Conservation (phyloP, 1,284 basidiomycete genomes). For the Cutaneotrichosporon spelunceum region DNA sequence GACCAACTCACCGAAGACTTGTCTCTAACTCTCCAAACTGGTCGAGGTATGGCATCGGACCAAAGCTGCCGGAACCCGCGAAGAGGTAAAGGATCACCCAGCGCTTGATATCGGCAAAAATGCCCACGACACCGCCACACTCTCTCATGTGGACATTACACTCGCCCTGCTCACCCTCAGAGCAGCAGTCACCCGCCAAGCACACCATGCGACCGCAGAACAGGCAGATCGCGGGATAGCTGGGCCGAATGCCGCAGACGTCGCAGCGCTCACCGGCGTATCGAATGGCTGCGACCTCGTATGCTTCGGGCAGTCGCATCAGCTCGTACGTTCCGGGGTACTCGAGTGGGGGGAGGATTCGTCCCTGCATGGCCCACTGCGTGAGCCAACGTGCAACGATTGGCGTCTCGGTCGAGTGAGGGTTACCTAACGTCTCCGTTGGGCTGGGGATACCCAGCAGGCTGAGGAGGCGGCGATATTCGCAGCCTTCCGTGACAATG, state of each 20-base stretch:
- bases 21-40: conserved; percentile 91
- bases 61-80: conserved; percentile 81
- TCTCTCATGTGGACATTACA: conserved; percentile 94
- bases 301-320: conserved; percentile 70
- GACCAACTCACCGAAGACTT: conserved; percentile 70
- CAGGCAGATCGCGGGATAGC: conserved; percentile 85
- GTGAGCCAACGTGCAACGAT: conserved; percentile 49
- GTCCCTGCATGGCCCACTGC: conserved; percentile 47
- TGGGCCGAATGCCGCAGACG: conserved; percentile 74
- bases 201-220: conserved; percentile 86
- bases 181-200: conserved; percentile 89
- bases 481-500: conserved; percentile 53
- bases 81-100: conserved; percentile 92
- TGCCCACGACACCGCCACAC: conserved; percentile 84
- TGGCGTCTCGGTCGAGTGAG: conserved; percentile 59
- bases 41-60: conserved; percentile 87
- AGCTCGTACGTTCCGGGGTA: conserved; percentile 83
- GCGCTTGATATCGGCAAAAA: conserved; percentile 89
- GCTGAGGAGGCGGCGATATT: conserved; percentile 74
- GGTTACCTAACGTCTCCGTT: conserved; percentile 66
- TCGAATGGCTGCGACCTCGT: conserved; percentile 77
- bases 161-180: conserved; percentile 70
- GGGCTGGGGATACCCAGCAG: conserved; percentile 74
- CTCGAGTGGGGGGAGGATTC: conserved; percentile 64
- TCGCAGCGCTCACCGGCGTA: conserved; percentile 68